Evolutionary conservation across 192 early-diverging fungal genomes (phyloP), one percentile per base, ranked within the genome.

Genomic region (Coemansia sp.): DNA sequence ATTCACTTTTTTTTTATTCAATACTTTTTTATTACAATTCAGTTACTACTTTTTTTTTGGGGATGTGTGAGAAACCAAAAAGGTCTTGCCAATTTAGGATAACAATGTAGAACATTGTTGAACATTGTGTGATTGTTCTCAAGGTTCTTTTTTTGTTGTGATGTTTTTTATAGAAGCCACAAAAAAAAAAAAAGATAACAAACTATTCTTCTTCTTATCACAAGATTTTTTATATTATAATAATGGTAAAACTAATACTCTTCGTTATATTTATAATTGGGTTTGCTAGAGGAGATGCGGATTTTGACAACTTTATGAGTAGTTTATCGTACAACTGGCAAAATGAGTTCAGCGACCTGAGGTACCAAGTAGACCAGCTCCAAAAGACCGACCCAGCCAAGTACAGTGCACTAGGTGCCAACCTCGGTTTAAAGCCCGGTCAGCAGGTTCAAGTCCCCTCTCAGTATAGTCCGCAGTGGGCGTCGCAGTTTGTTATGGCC

Each of bases 271-370:
- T 29, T 15, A 29, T 66, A 7, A 27, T 51, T 12, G 12, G 33
- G 15, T 13, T 52, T 5, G 65, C 38, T 22, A 5, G 51, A 27
- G 31, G 47, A 34, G 51, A 34, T 22, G 33, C 46, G 1, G 47
- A 34, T 29, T 51, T 66, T 13, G 68, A 72, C 12, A 61, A 15
- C 6, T 83, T 78, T 67, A 83, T 83, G 72, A 75, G 67, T 64
- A 83, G 76, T 22, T 64, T 83, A 7, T 83, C 80, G 22, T 75
- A 75, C 64, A 83, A 83, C 70, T 83, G 80, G 80, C 80, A 83
- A 47, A 78, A 83, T 64, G 75, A 83, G 70, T 83, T 78, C 60
- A 63, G 57, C 40, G 80, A 75, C 54, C 61, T 83, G 24, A 69
- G 80, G 27, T 83, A 78, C 76, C 80, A 83, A 18, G 59, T 83